Conservation (phyloP, 1,139 yeast species). For the Meyerozyma carpophila region DNA sequence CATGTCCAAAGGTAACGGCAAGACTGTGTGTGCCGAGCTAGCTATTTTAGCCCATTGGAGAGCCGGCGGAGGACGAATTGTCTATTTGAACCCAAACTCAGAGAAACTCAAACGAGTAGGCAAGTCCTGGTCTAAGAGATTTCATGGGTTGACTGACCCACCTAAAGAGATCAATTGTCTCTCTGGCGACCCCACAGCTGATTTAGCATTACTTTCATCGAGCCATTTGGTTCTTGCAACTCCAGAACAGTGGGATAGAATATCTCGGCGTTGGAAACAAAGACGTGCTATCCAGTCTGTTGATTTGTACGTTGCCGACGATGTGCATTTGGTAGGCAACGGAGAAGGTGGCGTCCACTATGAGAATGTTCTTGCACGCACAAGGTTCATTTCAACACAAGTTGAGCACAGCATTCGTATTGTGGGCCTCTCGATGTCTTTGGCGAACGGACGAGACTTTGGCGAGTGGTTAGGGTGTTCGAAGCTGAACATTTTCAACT, state of each 20-base stretch:
- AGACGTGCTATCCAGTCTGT: constrained; percentile 64
- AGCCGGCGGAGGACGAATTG: constrained; percentile 53
- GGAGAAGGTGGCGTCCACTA: constrained; percentile 53
- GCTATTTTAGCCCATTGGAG: constrained; percentile 71
- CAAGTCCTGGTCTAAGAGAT: constrained; percentile 49
- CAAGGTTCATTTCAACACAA: constrained; percentile 65
- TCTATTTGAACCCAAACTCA: constrained; percentile 63
- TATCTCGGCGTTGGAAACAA: constrained; percentile 81
- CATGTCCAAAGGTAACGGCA: constrained; percentile 72
- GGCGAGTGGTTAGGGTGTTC: constrained; percentile 85
- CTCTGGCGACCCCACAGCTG: constrained; percentile 57
- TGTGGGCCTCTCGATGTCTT: constrained; percentile 61
- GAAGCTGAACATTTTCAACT: constrained; percentile 57
- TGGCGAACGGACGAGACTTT: constrained; percentile 71
- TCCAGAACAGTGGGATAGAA: constrained; percentile 66
- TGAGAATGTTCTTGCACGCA: constrained; percentile 66
- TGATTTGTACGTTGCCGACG: constrained; percentile 68
- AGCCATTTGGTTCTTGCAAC: constrained; percentile 73
- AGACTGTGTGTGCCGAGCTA: constrained; percentile 65
- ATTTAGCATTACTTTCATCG: constrained; percentile 48
- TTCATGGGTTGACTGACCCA: constrained; percentile 29
- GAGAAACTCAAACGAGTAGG: constrained; percentile 43
- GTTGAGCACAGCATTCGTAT: constrained; percentile 51
- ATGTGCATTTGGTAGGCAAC: constrained; percentile 65
- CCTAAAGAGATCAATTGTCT: constrained; percentile 50